Conservation (phyloP, 305 asterid species). For the Fraxinus dipetala region DNA sequence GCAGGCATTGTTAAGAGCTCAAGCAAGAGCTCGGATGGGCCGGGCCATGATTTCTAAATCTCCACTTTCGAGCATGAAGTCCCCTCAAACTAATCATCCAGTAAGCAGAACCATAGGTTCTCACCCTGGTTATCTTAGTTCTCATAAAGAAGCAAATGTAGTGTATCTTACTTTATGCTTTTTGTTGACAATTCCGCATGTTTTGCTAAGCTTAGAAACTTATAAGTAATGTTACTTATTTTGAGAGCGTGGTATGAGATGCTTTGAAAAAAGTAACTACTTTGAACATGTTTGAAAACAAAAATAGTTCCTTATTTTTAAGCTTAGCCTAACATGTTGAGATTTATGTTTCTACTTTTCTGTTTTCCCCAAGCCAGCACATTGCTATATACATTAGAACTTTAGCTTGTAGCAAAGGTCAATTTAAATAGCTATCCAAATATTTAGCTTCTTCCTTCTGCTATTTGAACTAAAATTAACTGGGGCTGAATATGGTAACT, state of each 20-base stretch:
- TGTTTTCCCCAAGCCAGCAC: background rate
- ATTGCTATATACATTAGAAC: background rate
- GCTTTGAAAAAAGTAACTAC: background rate
- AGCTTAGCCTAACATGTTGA: background rate
- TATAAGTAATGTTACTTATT: background rate
- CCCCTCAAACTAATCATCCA: conserved; percentile 42
- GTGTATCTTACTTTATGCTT: background rate
- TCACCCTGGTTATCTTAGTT: background rate
- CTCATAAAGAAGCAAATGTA: background rate
- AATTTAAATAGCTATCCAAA: background rate
- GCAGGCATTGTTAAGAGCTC: conserved; percentile 62
- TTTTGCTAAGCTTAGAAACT: background rate
- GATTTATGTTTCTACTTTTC: background rate
- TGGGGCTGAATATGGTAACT: background rate
- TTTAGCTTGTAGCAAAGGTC: background rate
- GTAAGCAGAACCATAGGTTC: conserved; percentile 29
- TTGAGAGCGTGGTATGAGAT: background rate
- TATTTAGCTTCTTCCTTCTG: background rate
- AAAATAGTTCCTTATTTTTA: background rate
- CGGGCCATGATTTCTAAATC: conserved; percentile 44
- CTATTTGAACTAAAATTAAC: background rate
- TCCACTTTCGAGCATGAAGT: conserved; percentile 51
- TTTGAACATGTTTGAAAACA: background rate
- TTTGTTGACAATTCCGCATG: background rate
- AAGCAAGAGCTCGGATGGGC: conserved; percentile 55